Base-by-base conservation (phyloP, 192 early-diverging fungal genomes). In the Chytriomyces sp. region DNA sequence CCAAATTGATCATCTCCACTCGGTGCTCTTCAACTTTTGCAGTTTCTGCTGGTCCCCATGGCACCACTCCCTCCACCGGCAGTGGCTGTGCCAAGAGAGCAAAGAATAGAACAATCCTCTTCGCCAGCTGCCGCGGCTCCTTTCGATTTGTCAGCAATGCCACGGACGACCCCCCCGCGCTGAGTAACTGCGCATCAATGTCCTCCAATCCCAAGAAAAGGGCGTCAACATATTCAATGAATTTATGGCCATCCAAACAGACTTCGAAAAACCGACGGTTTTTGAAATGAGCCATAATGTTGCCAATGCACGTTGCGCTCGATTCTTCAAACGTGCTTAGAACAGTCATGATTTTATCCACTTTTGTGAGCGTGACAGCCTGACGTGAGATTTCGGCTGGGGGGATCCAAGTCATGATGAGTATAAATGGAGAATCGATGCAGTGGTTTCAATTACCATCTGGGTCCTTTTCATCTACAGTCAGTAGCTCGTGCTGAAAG, bases 241-340 rank as follows among this genome's bases (percentile, higher is more conserved):
- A 97, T 50, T 86, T 84, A 74, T 92, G 91, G 20, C 94, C 92
- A 46, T 95, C 91, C 45, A 93, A 82, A 82, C 92, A 94, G 24
- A 89, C 85, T 46, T 94, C 92, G 6, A 48, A n/a, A 57, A 48
- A 63, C 45, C 16, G 9, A 6, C 45, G 47, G 74, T 94, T 92
- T 8, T 95, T 93, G 57, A 98, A 93, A 78, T 94, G 92, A 53
- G 96, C 79, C 45, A 99, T 82, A 93, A 97, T 99, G 67, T 96
- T 94, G 18, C 94, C 94, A 67, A 99, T 98, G 82, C 94, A 97
- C 3, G 94, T 92, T 4, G 96, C 96, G 5, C 94, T 92, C 5
- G 94, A 95, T 81, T 99, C 97, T 86, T 99, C 97, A 88, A 96
- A 99, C 7, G 91, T 92, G 9, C 94, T 95, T 45, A 98, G 86